Percentiles rank a stretch among this genome's conserved stretches.
These are phyloP conservation scores for Nosema muscidifuracis DNA, from an alignment of 371 early-diverging fungal genomes.

Conservation along the genomic window DNA sequence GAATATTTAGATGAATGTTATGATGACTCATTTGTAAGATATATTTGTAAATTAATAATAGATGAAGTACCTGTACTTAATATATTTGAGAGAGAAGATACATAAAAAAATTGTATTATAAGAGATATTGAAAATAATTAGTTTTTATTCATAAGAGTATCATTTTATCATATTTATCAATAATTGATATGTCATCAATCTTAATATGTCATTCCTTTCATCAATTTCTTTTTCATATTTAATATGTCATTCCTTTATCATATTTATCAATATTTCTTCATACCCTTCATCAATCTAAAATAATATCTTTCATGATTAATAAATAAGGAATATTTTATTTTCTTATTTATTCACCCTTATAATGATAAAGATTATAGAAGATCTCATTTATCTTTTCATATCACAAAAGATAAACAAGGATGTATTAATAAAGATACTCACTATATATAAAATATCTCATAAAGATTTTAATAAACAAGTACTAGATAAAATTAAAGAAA, in stretches of 20 bases:
- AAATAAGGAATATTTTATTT: too few species aligned
- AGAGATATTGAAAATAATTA: too few species aligned
- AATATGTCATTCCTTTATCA: too few species aligned
- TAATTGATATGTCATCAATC: too few species aligned
- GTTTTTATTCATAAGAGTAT: too few species aligned
- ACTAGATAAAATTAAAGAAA: neutral
- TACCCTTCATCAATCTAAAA: too few species aligned
- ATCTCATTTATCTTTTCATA: neutral
- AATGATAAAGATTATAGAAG: constrained; percentile 6
- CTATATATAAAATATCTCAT: neutral
- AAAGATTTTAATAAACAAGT: neutral
- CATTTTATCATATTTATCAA: too few species aligned
- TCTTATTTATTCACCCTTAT: too few species aligned
- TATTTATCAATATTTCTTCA: too few species aligned
- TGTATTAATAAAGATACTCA: neutral
- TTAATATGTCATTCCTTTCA: too few species aligned
- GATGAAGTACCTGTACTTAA: constrained; percentile 27
- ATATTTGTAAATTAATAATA: constrained; percentile 25
- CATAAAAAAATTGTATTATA: neutral
- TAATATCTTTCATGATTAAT: too few species aligned
- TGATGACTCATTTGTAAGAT: constrained; percentile 18
- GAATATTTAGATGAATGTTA: constrained; percentile 13
- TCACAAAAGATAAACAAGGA: neutral
- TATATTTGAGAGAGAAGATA: neutral
- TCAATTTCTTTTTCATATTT: too few species aligned